Evolutionary conservation across 345 rosid genomes (phyloP), one percentile per base, ranked within the genome.

Genomic region (Abelmoschus esculentus): DNA sequence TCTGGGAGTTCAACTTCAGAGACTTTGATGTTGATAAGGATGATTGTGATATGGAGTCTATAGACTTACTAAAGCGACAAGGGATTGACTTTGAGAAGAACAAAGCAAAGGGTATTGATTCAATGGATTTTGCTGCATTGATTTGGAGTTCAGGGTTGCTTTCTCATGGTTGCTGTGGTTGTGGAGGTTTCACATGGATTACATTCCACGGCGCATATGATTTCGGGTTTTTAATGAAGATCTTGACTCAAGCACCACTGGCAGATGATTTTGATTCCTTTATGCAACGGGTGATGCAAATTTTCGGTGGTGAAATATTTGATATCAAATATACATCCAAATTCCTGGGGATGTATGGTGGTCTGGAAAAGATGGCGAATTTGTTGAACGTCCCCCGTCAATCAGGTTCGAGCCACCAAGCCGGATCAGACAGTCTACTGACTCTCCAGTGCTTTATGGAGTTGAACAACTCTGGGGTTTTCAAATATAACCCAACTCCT

Each of bases 381-480:
- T 60, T 60, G 44, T 56, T 55, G 50, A 49, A 63, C 61, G 36
- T 11, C 55, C 60, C 66, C 28, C 18, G 42, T 67, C 57, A 61
- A 61, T 42, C 11, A 34, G 32, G 68, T 0, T 61, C 22, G 59
- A 57, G 70, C 77, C 47, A 57, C 72, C 49, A 31, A 2, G 81
- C 84, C 13, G 81, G 81, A 4, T 81, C 84, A 1, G 81, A 81
- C 12, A 81, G 81, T 40, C 47, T 81, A 76, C 72, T 78, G 55
- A 81, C 80, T 57, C 66, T 75, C 63, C 80, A 73, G 10, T 31
- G 63, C 15, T 59, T 31, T 2, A 59, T 59, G 63, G 11, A 31
- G 9, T 3, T 59, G 4, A 59, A 31, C 40, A 6, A 31, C 6
- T 4, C 1, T 2, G 8, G 3, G 3, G 80, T 47, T 47, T 59